These are phyloP conservation scores for Peniophora sp. DNA, from an alignment of 1,284 basidiomycete species.

Conservation along the genomic window DNA sequence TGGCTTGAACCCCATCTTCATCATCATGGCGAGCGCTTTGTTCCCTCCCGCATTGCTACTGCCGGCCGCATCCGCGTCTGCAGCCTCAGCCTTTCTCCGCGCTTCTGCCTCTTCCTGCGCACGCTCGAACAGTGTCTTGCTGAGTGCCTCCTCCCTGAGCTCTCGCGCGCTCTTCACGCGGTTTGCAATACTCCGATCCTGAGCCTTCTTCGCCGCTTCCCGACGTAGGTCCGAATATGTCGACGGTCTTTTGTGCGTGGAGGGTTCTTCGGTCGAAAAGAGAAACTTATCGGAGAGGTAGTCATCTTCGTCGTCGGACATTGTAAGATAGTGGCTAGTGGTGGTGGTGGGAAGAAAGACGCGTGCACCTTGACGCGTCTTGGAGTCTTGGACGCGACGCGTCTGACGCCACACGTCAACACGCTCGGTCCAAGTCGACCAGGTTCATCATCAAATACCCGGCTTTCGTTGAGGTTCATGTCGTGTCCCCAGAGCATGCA, in stretches of 20 bases:
- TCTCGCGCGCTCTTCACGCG: constrained; percentile 63
- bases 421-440: too few species aligned
- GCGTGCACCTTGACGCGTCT: too few species aligned
- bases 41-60: constrained; percentile 23
- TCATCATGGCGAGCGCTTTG: constrained; percentile 80
- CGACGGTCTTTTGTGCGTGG: constrained; percentile 17
- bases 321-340: constrained; percentile 14
- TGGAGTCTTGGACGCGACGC: too few species aligned
- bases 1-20: constrained; percentile 84
- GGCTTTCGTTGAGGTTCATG: too few species aligned
- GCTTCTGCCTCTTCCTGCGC: constrained; percentile 46
- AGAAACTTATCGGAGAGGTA: constrained; percentile 83
- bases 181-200: constrained; percentile 59
- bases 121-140: constrained; percentile 69
- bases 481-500: too few species aligned
- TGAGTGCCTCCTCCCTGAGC: constrained; percentile 65
- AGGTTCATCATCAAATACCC: too few species aligned
- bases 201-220: constrained; percentile 57
- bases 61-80: constrained; percentile 20
- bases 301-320: constrained; percentile 69
- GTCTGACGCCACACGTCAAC: too few species aligned
- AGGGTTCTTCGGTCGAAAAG: constrained; percentile 26
- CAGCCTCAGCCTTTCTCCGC: constrained; percentile 8
- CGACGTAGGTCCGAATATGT: constrained; percentile 53
- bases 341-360: too few species aligned